phyloP scores from a whole-genome alignment of 192 early-diverging fungal species.

The Backusella morwellensis region DNA sequence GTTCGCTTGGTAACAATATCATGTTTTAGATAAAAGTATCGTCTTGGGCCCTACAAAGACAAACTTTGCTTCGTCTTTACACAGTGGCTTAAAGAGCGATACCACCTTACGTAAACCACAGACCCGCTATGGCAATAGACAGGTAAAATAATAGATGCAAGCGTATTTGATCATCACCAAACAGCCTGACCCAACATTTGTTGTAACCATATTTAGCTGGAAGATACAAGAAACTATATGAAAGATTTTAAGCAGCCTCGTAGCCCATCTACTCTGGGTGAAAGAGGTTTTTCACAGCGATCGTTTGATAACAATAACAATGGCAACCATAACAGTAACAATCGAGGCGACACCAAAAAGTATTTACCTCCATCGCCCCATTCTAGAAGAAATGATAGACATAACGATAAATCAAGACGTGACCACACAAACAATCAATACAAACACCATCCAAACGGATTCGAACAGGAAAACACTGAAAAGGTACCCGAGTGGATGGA shows the following conservation, averaged over 20 bases:
- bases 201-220: background rate
- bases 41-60: slow-evolving; percentile 56
- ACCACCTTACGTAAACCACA: slow-evolving; percentile 1
- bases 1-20: background rate
- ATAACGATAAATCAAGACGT: background rate
- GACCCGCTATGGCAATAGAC: slow-evolving; percentile 14
- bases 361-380: background rate
- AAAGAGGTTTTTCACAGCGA: slow-evolving; percentile 30
- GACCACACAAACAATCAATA: background rate
- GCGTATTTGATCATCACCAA: background rate
- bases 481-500: slow-evolving; percentile 59
- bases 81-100: slow-evolving; percentile 45
- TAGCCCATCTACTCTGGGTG: slow-evolving; percentile 29
- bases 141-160: background rate
- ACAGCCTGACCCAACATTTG: background rate
- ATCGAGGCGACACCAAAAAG: background rate
- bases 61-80: slow-evolving; percentile 53
- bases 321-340: background rate
- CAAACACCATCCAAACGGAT: background rate
- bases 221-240: slow-evolving; percentile 16
- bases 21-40: slow-evolving; percentile 39
- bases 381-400: slow-evolving; percentile 10
- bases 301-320: slow-evolving; percentile 3
- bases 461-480: slow-evolving; percentile 5
- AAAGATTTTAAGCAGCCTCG: slow-evolving; percentile 33